Conservation (phyloP, 2,329 filamentous ascomycete genomes). For the Cladorrhinum sp. region DNA sequence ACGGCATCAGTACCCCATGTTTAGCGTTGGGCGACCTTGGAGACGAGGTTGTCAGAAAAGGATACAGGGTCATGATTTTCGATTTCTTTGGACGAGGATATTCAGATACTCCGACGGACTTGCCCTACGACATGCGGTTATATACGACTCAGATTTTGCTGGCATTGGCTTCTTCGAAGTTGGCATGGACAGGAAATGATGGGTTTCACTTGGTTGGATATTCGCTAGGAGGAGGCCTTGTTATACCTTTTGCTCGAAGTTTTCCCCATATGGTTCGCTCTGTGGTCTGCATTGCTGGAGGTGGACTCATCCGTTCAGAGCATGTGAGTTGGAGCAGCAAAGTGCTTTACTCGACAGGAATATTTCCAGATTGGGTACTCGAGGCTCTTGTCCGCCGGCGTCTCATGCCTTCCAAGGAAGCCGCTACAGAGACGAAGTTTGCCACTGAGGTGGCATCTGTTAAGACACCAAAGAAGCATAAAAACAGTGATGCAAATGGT, state of each 20-base stretch:
- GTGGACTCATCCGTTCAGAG: constrained; percentile 63
- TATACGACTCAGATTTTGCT: constrained; percentile 65
- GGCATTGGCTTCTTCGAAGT: constrained; percentile 59
- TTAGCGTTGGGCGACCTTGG: constrained; percentile 66
- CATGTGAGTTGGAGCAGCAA: constrained; percentile 61
- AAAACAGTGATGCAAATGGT: constrained; percentile 38
- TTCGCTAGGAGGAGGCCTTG: constrained; percentile 74
- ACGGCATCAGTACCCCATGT: constrained; percentile 78
- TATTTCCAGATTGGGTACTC: constrained; percentile 59
- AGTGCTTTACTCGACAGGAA: constrained; percentile 58
- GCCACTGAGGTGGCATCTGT: constrained; percentile 38
- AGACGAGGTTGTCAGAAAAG: constrained; percentile 54
- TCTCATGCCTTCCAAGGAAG: constrained; percentile 42
- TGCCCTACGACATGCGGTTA: constrained; percentile 61
- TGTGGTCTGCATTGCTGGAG: constrained; percentile 64
- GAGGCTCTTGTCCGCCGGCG: constrained; percentile 51
- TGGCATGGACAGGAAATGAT: constrained; percentile 52
- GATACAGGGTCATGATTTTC: constrained; percentile 77
- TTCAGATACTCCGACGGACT: constrained; percentile 61
- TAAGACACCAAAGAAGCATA: constrained; percentile 21
- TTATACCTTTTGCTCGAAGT: constrained; percentile 65
- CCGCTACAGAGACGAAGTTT: constrained; percentile 36
- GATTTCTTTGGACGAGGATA: constrained; percentile 77
- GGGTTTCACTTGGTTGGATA: constrained; percentile 74
- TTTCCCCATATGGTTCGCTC: constrained; percentile 64